A percentile compares a stretch with the other conserved stretches of the same genome.
Evolutionary conservation across 345 rosid genomes (phyloP).

Genomic region (Noccaea caerulescens): DNA sequence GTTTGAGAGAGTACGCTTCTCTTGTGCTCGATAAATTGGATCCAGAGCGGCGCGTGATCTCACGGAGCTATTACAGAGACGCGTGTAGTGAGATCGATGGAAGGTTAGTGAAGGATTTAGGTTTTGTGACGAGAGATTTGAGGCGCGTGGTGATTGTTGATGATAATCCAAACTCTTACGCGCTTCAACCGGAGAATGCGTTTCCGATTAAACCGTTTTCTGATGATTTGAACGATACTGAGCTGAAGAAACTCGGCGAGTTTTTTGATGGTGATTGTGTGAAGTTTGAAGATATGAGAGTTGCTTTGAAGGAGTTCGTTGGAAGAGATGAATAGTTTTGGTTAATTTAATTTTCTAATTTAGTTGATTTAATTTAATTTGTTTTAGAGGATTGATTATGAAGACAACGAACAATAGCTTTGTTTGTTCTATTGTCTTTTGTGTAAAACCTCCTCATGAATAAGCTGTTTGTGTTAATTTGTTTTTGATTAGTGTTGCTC

Average conservation of each 20-base stretch:
- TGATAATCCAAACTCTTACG: conserved; percentile 78
- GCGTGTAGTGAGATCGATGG: conserved; percentile 73
- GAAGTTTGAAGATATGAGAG: conserved; percentile 67
- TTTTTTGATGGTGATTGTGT: conserved; percentile 60
- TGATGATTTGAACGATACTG: conserved; percentile 59
- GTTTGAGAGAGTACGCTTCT: conserved; percentile 74
- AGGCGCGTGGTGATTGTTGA: conserved; percentile 71
- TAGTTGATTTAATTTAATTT: conserved; percentile 6
- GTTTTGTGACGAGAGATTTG: conserved; percentile 67
- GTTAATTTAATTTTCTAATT: not conserved
- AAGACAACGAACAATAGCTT: conserved; percentile 34
- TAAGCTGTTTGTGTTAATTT: conserved; percentile 29
- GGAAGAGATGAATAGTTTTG: conserved; percentile 24
- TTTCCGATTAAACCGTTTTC: conserved; percentile 69
- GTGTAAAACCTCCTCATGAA: conserved; percentile 21
- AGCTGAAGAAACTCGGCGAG: conserved; percentile 56
- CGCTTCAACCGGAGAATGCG: conserved; percentile 78
- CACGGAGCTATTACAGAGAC: conserved; percentile 72
- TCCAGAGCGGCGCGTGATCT: conserved; percentile 52
- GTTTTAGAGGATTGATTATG: conserved; percentile 34
- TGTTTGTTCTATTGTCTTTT: conserved; percentile 33
- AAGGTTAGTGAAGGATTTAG: conserved; percentile 76
- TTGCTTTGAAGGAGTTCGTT: conserved; percentile 61
- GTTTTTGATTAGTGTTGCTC: conserved; percentile 8
- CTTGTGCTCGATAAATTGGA: conserved; percentile 72